These are phyloP conservation scores for Carex sylvatica DNA, from an alignment of 202 grass and related monocot species.

Conservation along the genomic window DNA sequence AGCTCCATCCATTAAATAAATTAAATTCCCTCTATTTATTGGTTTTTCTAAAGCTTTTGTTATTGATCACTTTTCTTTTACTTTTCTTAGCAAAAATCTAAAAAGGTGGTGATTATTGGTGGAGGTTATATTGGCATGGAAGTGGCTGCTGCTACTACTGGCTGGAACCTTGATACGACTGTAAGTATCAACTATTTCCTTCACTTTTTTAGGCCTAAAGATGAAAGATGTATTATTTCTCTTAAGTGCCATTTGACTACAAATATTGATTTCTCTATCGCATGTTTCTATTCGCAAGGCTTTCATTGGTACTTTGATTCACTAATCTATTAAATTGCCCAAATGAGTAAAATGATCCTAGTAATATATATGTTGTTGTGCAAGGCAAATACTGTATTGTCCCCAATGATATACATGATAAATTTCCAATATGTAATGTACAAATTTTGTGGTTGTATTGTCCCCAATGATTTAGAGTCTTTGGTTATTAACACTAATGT, in stretches of 20 bases:
- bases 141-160: constrained; percentile 72
- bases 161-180: constrained; percentile 89
- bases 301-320: neutral
- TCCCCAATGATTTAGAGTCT: neutral
- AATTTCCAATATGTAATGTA: neutral
- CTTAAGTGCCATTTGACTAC: neutral
- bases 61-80: constrained; percentile 12
- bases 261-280: neutral
- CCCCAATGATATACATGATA: too few species aligned
- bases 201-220: constrained; percentile 21
- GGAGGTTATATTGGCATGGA: constrained; percentile 99
- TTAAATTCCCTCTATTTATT: neutral
- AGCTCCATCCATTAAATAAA: neutral
- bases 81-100: constrained; percentile 60
- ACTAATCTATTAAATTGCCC: neutral
- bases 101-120: constrained; percentile 81
- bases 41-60: constrained; percentile 18
- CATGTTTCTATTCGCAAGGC: neutral
- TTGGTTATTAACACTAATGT: constrained; percentile 5
- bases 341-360: constrained; percentile 9
- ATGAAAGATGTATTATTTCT: neutral
- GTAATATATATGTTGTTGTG: neutral
- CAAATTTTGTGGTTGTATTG: neutral
- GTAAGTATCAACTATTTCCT: constrained; percentile 39
- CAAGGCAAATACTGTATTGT: neutral